Percentiles rank a stretch among this genome's conserved stretches.
Conservation (phyloP, 2,329 filamentous ascomycete genomes). For the Fusarium torulosum region DNA sequence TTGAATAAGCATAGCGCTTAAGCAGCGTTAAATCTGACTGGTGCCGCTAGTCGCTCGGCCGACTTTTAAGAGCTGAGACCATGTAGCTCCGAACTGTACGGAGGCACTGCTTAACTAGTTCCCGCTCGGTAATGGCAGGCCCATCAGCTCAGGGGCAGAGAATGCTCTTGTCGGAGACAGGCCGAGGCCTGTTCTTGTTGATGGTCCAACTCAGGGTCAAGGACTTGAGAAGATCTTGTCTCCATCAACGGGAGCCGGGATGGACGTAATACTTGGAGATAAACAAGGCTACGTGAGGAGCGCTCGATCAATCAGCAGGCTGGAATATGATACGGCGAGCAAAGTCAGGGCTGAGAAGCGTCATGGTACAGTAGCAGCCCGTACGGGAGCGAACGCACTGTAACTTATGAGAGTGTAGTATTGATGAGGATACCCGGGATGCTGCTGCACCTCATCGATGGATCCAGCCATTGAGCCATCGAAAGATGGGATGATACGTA, state of each 20-base stretch:
- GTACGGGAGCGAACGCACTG: conserved; percentile 39
- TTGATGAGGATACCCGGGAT: conserved; percentile 33
- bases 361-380: conserved; percentile 35
- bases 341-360: conserved; percentile 33
- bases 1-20: conserved; percentile 27
- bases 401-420: conserved; percentile 28
- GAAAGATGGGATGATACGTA: conserved; percentile 36
- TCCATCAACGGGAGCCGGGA: conserved; percentile 36
- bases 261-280: conserved; percentile 34
- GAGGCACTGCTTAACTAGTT: conserved; percentile 6
- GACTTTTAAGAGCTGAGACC: conserved; percentile 23
- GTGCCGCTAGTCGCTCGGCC: conserved; percentile 21
- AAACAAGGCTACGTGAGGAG: conserved; percentile 28
- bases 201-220: conserved; percentile 22
- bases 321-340: conserved; percentile 25
- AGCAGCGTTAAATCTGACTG: conserved; percentile 17
- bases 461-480: conserved; percentile 23
- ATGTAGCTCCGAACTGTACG: conserved; percentile 2
- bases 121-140: conserved; percentile 12
- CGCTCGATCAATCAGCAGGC: conserved; percentile 22
- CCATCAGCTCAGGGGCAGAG: conserved; percentile 12
- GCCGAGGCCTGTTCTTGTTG: conserved; percentile 13
- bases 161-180: conserved; percentile 18
- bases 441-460: conserved; percentile 12
- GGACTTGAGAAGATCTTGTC: conserved; percentile 41